Evolutionary conservation across 2,329 filamentous ascomycete genomes (phyloP), one percentile per base, ranked within the genome.

Genomic region (Nannizziopsis arthrosporioides): DNA sequence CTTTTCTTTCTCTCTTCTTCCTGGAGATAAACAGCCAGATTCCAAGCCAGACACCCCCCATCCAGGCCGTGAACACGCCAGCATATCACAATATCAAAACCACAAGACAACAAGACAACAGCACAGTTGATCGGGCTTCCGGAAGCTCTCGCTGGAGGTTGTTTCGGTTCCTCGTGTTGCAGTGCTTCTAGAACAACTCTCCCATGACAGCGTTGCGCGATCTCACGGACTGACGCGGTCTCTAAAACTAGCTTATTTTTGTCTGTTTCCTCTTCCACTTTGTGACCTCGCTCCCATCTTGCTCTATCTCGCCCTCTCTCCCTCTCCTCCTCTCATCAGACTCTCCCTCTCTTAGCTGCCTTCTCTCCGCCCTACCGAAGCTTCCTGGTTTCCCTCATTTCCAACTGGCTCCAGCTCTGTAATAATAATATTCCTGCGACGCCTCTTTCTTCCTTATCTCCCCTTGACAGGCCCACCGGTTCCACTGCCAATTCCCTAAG

Each of bases 401-500:
- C 27, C 18, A 7, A 27, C 22, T 7, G 22, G 11, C 19, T 30
- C 31, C 19, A 31, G 40, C 12, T 14, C 14, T 9, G 2, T n/a
- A 12, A 11, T 35, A 5, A 35, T 5, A 10, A 5, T 41, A 3
- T 17, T 18, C 12, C 12, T 41, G 34, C 18, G 10, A 36, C 11
- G 30, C 12, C 8, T 7, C 30, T 35, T 7, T 32, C 18, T 15
- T 22, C 19, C 30, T 22, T 9, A 5, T 30, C 38, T 35, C 7
- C 32, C 27, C 14, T 37, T 18, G 14, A 34, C 18, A 14, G 46
- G 17, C 39, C 46, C 46, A 48, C 34, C 19, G 40, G 46, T 43
- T 44, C 46, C 46, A 39, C 46, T 32, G 30, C 27, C 17, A 35
- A 17, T 36, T 22, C 8, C 30, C 18, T 41, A 12, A 19, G 42